These are phyloP conservation scores for Arthrocladium fulminans DNA, from an alignment of 2,329 filamentous ascomycete genomes.

Conservation along the genomic window DNA sequence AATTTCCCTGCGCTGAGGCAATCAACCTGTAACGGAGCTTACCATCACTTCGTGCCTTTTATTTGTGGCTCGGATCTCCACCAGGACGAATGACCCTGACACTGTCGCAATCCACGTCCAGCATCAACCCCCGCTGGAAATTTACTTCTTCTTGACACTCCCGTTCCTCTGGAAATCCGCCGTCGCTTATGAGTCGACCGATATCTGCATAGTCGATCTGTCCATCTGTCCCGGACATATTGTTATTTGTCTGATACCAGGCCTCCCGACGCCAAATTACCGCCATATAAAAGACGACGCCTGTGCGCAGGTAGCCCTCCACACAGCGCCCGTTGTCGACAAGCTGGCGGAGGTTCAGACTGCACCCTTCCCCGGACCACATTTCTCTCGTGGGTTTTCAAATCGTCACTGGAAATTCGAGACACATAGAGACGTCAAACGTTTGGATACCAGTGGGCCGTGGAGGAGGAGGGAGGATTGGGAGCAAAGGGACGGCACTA, in stretches of 20 bases:
- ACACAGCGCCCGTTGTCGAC: neutral
- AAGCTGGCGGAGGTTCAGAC: slow-evolving; percentile 8
- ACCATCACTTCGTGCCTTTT: neutral
- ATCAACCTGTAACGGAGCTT: slow-evolving; percentile 7
- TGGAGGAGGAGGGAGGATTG: slow-evolving; percentile 9
- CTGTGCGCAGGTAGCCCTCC: too few species aligned
- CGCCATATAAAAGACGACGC: too few species aligned
- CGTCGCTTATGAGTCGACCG: neutral
- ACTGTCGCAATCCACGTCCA: neutral
- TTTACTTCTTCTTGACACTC: slow-evolving; percentile 3
- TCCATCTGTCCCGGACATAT: neutral
- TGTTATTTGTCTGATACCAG: neutral
- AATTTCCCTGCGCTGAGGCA: neutral
- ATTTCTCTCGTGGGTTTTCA: neutral
- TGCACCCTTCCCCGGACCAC: neutral
- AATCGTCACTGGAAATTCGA: slow-evolving; percentile 3
- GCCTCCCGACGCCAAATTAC: neutral
- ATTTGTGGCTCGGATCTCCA: slow-evolving; percentile 7
- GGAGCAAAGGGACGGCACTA: neutral
- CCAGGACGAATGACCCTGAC: slow-evolving; percentile 3
- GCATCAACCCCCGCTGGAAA: neutral
- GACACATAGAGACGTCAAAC: neutral
- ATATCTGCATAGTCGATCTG: too few species aligned
- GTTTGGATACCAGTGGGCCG: slow-evolving; percentile 4
- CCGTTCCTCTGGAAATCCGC: neutral